phyloP scores from a whole-genome alignment of 257 asterid species.

The Apocynum venetum region DNA sequence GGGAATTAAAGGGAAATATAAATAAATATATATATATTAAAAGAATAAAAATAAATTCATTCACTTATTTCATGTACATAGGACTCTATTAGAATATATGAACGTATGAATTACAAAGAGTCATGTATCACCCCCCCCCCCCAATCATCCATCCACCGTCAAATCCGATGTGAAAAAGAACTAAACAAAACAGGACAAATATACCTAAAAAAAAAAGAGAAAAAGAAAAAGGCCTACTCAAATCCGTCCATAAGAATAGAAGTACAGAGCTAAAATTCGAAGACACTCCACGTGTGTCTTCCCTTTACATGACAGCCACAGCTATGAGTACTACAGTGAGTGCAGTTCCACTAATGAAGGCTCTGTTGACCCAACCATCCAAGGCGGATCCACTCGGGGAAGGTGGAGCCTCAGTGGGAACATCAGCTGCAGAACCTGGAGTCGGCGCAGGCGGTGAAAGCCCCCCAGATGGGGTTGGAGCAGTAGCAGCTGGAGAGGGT shows the following conservation, averaged over 20 bases:
- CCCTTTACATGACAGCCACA: conserved; percentile 47
- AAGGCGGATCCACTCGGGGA: conserved; percentile 35
- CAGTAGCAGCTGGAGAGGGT: conserved; percentile 15
- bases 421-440: conserved; percentile 26
- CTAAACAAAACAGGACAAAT: conserved; percentile 17
- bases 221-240: conserved; percentile 3
- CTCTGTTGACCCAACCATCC: conserved; percentile 38
- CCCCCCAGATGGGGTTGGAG: conserved; percentile 24
- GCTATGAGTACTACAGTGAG: conserved; percentile 50
- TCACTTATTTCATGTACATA: conserved; percentile 26
- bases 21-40: not conserved
- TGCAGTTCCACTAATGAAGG: conserved; percentile 57
- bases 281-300: conserved; percentile 32
- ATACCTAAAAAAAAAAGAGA: conserved; percentile 4
- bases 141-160: not conserved
- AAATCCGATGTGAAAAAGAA: not conserved
- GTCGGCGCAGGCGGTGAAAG: conserved; percentile 32
- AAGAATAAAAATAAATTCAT: conserved; percentile 25
- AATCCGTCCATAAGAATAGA: conserved; percentile 28
- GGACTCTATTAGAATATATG: conserved; percentile 18
- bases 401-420: conserved; percentile 29
- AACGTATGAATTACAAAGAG: conserved; percentile 13
- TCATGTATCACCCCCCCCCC: conserved; percentile 4
- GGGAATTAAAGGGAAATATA: not conserved
- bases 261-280: conserved; percentile 23